phyloP scores from a whole-genome alignment of 1,139 yeast genomes.

The Saccharomyces pastorianus region DNA sequence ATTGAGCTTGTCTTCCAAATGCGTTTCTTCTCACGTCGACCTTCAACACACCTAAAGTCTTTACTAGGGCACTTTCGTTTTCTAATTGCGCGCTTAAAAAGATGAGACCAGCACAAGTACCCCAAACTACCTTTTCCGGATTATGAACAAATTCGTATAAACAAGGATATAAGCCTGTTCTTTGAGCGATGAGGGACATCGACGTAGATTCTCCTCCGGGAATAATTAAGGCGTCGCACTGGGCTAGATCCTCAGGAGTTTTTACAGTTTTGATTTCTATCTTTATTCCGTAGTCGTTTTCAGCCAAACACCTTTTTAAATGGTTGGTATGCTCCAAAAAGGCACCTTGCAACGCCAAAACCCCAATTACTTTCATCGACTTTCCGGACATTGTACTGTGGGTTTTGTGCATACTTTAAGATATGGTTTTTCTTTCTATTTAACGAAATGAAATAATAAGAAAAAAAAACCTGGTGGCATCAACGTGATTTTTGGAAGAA shows the following conservation, averaged over 20 bases:
- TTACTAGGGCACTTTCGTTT: constrained; percentile 52
- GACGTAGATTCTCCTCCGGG: constrained; percentile 84
- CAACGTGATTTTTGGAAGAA: not conserved
- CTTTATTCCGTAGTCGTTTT: constrained; percentile 3
- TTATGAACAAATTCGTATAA: constrained; percentile 43
- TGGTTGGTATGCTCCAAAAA: constrained; percentile 62
- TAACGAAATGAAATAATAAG: not conserved
- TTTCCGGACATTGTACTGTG: not conserved
- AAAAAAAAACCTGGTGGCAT: not conserved
- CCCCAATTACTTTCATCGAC: constrained; percentile 42
- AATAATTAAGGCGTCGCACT: constrained; percentile 55
- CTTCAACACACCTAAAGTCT: constrained; percentile 57
- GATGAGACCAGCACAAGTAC: constrained; percentile 81
- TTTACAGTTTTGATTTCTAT: constrained; percentile 44
- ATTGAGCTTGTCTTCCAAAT: constrained; percentile 70
- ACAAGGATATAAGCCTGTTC: constrained; percentile 52
- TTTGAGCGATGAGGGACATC: constrained; percentile 63
- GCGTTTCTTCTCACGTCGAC: constrained; percentile 64
- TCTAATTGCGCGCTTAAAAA: constrained; percentile 50
- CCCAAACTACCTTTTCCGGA: constrained; percentile 60
- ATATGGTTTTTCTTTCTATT: not conserved
- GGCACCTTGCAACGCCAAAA: constrained; percentile 76
- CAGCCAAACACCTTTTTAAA: constrained; percentile 36
- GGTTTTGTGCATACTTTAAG: not conserved
- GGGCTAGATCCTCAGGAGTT: constrained; percentile 41